Percentiles rank a stretch among this genome's conserved stretches.
Conservation (phyloP, 305 asterid species). For the Withania somnifera region DNA sequence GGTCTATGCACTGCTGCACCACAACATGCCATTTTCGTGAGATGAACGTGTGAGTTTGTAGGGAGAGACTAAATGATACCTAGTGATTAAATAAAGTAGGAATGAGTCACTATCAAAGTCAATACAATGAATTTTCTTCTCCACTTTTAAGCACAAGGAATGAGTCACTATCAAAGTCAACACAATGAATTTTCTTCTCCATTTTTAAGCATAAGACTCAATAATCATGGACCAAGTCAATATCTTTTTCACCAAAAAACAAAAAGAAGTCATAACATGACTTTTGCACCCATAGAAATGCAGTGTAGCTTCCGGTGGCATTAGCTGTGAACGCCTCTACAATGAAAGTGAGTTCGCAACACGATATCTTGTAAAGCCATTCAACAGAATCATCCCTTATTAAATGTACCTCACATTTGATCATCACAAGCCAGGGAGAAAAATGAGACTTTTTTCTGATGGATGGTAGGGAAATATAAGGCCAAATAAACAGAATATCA, state of each 20-base stretch:
- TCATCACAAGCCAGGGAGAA: too few relatives aligned
- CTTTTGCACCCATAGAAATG: not conserved
- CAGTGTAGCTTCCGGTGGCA: not conserved
- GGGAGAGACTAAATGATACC: not conserved
- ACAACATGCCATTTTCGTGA: conserved; percentile 22
- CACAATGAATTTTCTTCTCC: not conserved
- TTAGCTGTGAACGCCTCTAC: not conserved
- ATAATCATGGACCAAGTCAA: not conserved
- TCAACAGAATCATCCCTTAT: not conserved
- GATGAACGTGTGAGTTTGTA: not conserved
- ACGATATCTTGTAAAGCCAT: not conserved
- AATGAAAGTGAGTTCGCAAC: not conserved
- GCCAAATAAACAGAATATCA: too few relatives aligned
- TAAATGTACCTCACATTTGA: too few relatives aligned
- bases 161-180: not conserved
- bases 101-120: not conserved
- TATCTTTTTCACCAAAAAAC: too few relatives aligned
- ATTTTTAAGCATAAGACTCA: not conserved
- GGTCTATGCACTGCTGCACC: conserved; percentile 29
- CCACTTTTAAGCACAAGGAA: not conserved
- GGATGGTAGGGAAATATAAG: too few relatives aligned
- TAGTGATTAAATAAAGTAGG: not conserved
- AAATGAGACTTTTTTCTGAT: too few relatives aligned
- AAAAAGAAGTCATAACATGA: not conserved
- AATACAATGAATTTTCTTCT: not conserved